A percentile compares a stretch with the other conserved stretches of the same genome.
Conservation (phyloP, 495 filamentous ascomycete species). For the Penicillium alfredii region DNA sequence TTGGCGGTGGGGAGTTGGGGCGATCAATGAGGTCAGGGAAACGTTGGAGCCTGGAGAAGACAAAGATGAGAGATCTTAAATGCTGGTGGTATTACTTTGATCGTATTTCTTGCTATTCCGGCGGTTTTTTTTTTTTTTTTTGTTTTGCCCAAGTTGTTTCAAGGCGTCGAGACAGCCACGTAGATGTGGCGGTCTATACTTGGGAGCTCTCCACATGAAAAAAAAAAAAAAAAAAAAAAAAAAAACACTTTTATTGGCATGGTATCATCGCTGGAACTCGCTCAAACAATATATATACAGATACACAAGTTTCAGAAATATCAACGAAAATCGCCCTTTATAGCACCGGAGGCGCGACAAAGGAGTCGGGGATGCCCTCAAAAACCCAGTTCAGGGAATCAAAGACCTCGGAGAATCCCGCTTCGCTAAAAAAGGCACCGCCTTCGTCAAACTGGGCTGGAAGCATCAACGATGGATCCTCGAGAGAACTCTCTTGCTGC, state of each 20-base stretch:
- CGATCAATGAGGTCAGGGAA: not conserved
- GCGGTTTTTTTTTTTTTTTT: too few species aligned
- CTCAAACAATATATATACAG: conserved; percentile 11
- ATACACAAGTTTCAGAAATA: conserved; percentile 2
- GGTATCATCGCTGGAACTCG: conserved; percentile 19
- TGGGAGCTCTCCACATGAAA: too few species aligned
- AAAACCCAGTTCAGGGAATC: conserved; percentile 47
- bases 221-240: not conserved
- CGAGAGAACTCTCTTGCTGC: conserved; percentile 28
- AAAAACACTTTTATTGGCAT: conserved; percentile 19
- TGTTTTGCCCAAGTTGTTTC: too few species aligned
- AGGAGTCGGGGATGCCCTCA: conserved; percentile 41
- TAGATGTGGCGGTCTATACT: too few species aligned
- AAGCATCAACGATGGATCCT: conserved; percentile 33
- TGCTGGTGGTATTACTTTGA: too few species aligned
- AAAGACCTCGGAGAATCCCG: conserved; percentile 44
- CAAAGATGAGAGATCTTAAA: too few species aligned
- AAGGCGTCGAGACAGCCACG: too few species aligned
- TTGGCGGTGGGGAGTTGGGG: not conserved
- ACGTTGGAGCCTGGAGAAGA: not conserved
- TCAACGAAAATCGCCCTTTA: conserved; percentile 9
- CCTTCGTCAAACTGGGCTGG: conserved; percentile 37
- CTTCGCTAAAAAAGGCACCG: conserved; percentile 39
- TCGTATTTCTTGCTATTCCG: too few species aligned
- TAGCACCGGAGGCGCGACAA: conserved; percentile 37